phyloP scores from a whole-genome alignment of 352 stramenopile genomes.

The Phytopythium delawarense region DNA sequence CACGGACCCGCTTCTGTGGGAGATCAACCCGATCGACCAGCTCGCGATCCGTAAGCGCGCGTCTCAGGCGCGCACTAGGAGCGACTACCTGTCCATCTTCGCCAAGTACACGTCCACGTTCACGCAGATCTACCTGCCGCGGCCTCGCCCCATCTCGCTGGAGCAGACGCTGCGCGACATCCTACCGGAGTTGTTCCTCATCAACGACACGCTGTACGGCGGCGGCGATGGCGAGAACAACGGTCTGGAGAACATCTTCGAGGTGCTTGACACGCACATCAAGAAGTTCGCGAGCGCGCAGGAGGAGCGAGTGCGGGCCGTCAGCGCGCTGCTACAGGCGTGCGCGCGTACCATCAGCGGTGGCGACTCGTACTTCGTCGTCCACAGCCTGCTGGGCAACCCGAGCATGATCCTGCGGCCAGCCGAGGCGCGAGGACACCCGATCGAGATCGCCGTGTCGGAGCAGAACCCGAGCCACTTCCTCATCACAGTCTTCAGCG shows the following conservation, averaged over 20 bases:
- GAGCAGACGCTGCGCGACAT: slow-evolving; percentile 80
- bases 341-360: slow-evolving; percentile 74
- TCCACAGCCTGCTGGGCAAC: slow-evolving; percentile 69
- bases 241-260: slow-evolving; percentile 74
- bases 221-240: slow-evolving; percentile 56
- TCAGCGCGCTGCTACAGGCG: slow-evolving; percentile 67
- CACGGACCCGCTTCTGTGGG: slow-evolving; percentile 76
- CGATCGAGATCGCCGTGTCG: slow-evolving; percentile 73
- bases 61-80: slow-evolving; percentile 34
- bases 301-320: slow-evolving; percentile 58
- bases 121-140: slow-evolving; percentile 65
- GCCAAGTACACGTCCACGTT: slow-evolving; percentile 58
- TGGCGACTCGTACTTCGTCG: slow-evolving; percentile 78
- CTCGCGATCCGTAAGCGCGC: slow-evolving; percentile 69
- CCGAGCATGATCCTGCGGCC: slow-evolving; percentile 70
- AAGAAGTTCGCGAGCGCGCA: slow-evolving; percentile 58
- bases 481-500: slow-evolving; percentile 72
- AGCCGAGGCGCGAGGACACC: slow-evolving; percentile 55
- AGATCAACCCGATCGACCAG: slow-evolving; percentile 79
- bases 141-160: slow-evolving; percentile 64
- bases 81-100: slow-evolving; percentile 69
- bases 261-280: slow-evolving; percentile 69
- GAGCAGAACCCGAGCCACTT: slow-evolving; percentile 51
- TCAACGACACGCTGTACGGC: slow-evolving; percentile 76
- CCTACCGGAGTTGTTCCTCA: slow-evolving; percentile 66